These are phyloP conservation scores for Coemansia reversa DNA, from an alignment of 192 early-diverging fungal genomes.

Conservation along the genomic window DNA sequence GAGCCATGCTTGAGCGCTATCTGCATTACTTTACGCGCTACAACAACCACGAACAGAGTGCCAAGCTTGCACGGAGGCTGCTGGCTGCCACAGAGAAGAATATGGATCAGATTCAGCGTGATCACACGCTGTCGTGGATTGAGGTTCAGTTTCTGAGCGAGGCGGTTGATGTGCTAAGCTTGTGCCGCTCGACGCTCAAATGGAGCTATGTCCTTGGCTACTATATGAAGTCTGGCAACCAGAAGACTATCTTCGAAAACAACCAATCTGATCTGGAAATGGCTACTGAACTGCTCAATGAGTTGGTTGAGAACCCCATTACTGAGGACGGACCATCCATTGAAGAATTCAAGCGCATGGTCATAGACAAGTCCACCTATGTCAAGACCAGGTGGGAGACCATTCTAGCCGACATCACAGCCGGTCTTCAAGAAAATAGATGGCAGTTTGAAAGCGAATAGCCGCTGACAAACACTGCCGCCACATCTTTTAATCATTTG, in stretches of 20 bases:
- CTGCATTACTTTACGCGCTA: slow-evolving; percentile 97
- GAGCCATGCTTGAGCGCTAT: slow-evolving; percentile 87
- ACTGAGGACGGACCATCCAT: slow-evolving; percentile 63
- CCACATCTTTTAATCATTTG: slow-evolving; percentile 3
- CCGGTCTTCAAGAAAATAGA: slow-evolving; percentile 77
- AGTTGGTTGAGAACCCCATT: slow-evolving; percentile 86
- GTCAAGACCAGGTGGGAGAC: slow-evolving; percentile 86
- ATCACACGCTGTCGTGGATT: slow-evolving; percentile 91
- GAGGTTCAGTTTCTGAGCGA: slow-evolving; percentile 96
- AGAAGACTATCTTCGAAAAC: slow-evolving; percentile 92
- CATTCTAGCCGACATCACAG: slow-evolving; percentile 85
- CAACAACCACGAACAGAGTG: slow-evolving; percentile 95
- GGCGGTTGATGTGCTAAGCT: slow-evolving; percentile 85
- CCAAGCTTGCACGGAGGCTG: slow-evolving; percentile 82
- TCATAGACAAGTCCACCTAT: slow-evolving; percentile 93
- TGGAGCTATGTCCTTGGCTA: slow-evolving; percentile 99
- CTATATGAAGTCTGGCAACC: slow-evolving; percentile 83
- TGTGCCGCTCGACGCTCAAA: slow-evolving; percentile 89
- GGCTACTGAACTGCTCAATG: slow-evolving; percentile 92
- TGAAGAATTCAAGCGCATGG: slow-evolving; percentile 75
- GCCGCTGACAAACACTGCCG: not conserved
- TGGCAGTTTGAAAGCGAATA: slow-evolving; percentile 68
- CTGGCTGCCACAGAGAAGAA: slow-evolving; percentile 50
- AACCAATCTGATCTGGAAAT: slow-evolving; percentile 99
- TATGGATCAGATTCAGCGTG: slow-evolving; percentile 95